Base-by-base conservation (phyloP, 2,329 filamentous ascomycete genomes). In the Apiospora sp. region DNA sequence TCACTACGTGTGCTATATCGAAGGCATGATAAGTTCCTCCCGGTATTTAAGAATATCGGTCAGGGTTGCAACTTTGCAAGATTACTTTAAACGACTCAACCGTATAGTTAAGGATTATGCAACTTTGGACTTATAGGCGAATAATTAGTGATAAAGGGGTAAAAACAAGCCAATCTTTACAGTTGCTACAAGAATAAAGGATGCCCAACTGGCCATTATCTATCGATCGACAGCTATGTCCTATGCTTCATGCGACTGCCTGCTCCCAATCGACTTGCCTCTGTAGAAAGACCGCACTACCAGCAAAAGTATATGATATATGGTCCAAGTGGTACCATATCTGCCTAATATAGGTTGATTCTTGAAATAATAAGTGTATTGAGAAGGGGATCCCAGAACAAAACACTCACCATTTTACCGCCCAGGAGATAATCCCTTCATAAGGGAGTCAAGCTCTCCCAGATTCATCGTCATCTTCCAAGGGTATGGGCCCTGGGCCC, bases 341-440 rank as follows among this genome's bases (percentile, higher is more conserved):
- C 41, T 22, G 46, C 30, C 22, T 34, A 48, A 51, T 54, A n/a
- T 27, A 43, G 68, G 51, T 69, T 61, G 58, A 34, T 61, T 68
- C 5, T 13, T 34, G 41, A 64, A 30, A 41, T 12, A 41, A 5
- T 8, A 12, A 51, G 19, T n/a, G 30, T 3, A 64, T 41, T 14
- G 48, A 24, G 13, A 72, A 3, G 64, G 58, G 48, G 27, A n/a
- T 12, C n/a, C 22, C 14, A 46, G 44, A 30, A 44, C 22, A 68
- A 30, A 44, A 12, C 24, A 75, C 79, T 72, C 76, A 82, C 81
- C 75, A 76, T 69, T 81, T 81, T 82, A 67, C 80, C 75, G n/a
- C 80, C 81, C 13, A 82, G 79, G 34, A 83, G 80, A 48, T 80
- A 82, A 67, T 70, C 22, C 76, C 44, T 67, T 81, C 77, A 73